A percentile compares a stretch with the other conserved stretches of the same genome.
phyloP scores from a whole-genome alignment of 2,329 filamentous ascomycete genomes.

The Massarina eburnea region DNA sequence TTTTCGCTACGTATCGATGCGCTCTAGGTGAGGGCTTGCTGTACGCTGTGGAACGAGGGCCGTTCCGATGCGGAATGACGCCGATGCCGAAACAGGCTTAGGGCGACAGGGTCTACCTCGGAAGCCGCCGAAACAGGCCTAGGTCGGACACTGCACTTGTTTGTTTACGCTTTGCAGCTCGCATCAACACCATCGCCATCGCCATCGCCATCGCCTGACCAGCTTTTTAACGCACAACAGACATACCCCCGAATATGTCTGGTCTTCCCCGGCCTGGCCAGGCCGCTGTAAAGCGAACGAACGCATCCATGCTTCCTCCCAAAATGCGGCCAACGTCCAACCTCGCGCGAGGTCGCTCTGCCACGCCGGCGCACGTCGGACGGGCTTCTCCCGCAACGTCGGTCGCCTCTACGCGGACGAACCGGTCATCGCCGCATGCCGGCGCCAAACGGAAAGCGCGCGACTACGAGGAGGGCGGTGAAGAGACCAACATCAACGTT shows the following conservation, averaged over 20 bases:
- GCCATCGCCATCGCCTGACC: constrained; percentile 20
- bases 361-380: constrained; percentile 49
- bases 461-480: constrained; percentile 72
- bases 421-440: constrained; percentile 53
- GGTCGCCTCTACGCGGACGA: constrained; percentile 56
- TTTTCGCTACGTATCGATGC: too few relatives aligned
- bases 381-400: constrained; percentile 72
- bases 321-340: constrained; percentile 53
- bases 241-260: constrained; percentile 49
- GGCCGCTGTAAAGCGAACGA: constrained; percentile 51
- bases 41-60: not conserved
- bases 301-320: constrained; percentile 57
- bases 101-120: too few relatives aligned
- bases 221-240: constrained; percentile 18
- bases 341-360: constrained; percentile 53
- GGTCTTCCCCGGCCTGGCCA: constrained; percentile 55
- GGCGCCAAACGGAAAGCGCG: constrained; percentile 83
- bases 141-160: constrained; percentile 3
- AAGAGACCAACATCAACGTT: constrained; percentile 97
- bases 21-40: too few relatives aligned
- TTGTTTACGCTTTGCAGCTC: constrained; percentile 24
- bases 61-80: constrained; percentile 4
- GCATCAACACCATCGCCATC: constrained; percentile 20
- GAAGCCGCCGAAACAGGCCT: not conserved
- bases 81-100: constrained; percentile 3